Evolutionary conservation across 2,329 filamentous ascomycete species (phyloP), one percentile per base, ranked within the genome.

Genomic region (Paraconiothyrium sp.): DNA sequence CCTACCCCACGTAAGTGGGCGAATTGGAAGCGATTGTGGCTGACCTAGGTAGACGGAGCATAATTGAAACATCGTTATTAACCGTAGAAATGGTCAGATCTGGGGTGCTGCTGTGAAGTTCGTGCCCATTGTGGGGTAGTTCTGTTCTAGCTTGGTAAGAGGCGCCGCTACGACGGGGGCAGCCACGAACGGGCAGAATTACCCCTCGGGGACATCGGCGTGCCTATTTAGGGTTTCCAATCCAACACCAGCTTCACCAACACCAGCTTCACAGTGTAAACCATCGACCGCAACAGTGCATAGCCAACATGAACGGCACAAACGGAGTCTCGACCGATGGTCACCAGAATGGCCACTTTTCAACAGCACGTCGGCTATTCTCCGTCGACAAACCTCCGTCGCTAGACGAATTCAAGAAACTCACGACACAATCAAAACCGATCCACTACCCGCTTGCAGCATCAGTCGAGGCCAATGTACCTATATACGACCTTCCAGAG

Each of bases 401-500:
- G 0, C 65, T 87, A 2, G 69, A 80, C 3, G 76, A 78, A 1
- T 84, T 87, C 67, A 76, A 79, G 61, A 67, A 70, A 2, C 74
- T 85, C 32, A 85, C 81, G 66, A 80, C 79, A 2, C 79, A 81
- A 52, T 78, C 70, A 11, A 71, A 76, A 8, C 67, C 75, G 20
- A 8, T 61, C 10, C 13, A 65, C 4, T 89, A 88, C 59, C 84
- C 85, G 0, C 79, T 86, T 0, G 81, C 85, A 0, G 69, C 69
- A 7, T 62, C 73, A 4, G 76, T 87, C 27, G 57, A 80, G 24
- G 75, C 80, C 43, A 87, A 88, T 64, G 79, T 89, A 3, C 86
- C 87, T 0, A 81, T 88, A 62, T 89, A 89, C 75, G 74, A 84
- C 37, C 77, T 86, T 6, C 67, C 75, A 0, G 62, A 69, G 2